These are phyloP conservation scores for Passalora sequoiae DNA, from an alignment of 2,329 filamentous ascomycete species.

Conservation along the genomic window DNA sequence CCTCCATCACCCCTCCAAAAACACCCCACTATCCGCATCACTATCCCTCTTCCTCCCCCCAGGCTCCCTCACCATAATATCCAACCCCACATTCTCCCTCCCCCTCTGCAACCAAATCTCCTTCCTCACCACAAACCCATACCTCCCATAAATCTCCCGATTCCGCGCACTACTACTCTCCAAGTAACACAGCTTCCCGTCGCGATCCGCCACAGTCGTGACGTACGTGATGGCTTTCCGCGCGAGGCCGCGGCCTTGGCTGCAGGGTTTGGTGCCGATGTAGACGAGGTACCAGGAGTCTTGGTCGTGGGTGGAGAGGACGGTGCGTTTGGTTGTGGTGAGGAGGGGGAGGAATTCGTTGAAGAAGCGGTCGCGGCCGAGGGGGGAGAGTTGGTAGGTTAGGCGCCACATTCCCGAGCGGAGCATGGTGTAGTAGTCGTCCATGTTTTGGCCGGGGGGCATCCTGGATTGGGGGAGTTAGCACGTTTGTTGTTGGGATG, in stretches of 20 bases:
- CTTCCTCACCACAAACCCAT: slow-evolving; percentile 64
- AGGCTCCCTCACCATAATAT: slow-evolving; percentile 79
- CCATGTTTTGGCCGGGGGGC: slow-evolving; percentile 67
- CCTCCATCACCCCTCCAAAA: too few species aligned
- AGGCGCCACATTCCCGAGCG: slow-evolving; percentile 74
- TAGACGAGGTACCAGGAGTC: slow-evolving; percentile 79
- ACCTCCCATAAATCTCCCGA: slow-evolving; percentile 65
- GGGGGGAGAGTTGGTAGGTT: slow-evolving; percentile 65
- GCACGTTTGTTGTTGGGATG: background rate
- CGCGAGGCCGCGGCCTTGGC: slow-evolving; percentile 68
- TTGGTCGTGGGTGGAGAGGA: slow-evolving; percentile 60
- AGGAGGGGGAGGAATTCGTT: slow-evolving; percentile 70
- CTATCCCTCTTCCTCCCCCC: slow-evolving; percentile 7
- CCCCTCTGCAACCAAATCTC: slow-evolving; percentile 60
- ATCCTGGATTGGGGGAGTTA: slow-evolving; percentile 51
- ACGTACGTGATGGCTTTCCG: slow-evolving; percentile 66
- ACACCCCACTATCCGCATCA: slow-evolving; percentile 22
- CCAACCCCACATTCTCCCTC: slow-evolving; percentile 57
- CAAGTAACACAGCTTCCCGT: slow-evolving; percentile 66
- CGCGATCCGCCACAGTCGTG: slow-evolving; percentile 61
- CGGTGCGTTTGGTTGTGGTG: slow-evolving; percentile 63
- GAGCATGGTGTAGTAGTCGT: slow-evolving; percentile 66
- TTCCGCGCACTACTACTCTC: slow-evolving; percentile 69
- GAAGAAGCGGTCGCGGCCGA: slow-evolving; percentile 71
- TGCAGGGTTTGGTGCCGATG: slow-evolving; percentile 67